A percentile compares a stretch with the other conserved stretches of the same genome.
Evolutionary conservation across 257 asterid genomes (phyloP).

Genomic region (Fraxinus americana): DNA sequence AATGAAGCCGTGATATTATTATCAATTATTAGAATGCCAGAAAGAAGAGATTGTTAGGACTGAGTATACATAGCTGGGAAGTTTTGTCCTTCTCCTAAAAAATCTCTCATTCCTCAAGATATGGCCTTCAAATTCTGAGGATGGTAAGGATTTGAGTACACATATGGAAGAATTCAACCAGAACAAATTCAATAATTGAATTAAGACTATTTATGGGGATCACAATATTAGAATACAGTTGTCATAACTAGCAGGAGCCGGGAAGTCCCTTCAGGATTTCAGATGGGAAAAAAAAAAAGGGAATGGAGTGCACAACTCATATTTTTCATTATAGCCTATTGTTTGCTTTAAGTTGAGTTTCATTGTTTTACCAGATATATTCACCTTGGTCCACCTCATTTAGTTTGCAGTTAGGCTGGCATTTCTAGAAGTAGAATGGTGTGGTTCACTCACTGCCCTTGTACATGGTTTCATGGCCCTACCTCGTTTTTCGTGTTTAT

Average conservation of each 20-base stretch:
- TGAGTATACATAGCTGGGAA: slow-evolving; percentile 42
- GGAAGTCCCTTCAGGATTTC: not conserved
- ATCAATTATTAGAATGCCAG: slow-evolving; percentile 26
- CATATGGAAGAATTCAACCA: slow-evolving; percentile 26
- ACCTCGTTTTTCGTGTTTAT: not conserved
- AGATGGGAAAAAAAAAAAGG: not conserved
- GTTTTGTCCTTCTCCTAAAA: slow-evolving; percentile 54
- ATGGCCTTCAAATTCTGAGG: slow-evolving; percentile 52
- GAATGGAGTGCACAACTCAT: no score
- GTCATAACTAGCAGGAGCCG: slow-evolving; percentile 31
- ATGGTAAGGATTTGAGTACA: slow-evolving; percentile 38
- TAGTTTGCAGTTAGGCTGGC: slow-evolving; percentile 56
- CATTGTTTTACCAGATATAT: slow-evolving; percentile 39
- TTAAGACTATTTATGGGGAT: slow-evolving; percentile 44
- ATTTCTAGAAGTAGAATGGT: slow-evolving; percentile 27
- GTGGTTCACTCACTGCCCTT: slow-evolving; percentile 19
- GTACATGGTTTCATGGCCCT: not conserved
- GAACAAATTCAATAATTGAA: slow-evolving; percentile 54
- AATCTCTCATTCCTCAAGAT: slow-evolving; percentile 53
- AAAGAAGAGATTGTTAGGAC: slow-evolving; percentile 28
- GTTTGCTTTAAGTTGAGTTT: slow-evolving; percentile 38
- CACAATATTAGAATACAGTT: slow-evolving; percentile 49
- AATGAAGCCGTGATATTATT: slow-evolving; percentile 5
- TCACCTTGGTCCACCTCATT: slow-evolving; percentile 30
- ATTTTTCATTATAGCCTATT: not conserved